Base-by-base conservation (phyloP, 2,329 filamentous ascomycete genomes). In the Lachnellula cervina region DNA sequence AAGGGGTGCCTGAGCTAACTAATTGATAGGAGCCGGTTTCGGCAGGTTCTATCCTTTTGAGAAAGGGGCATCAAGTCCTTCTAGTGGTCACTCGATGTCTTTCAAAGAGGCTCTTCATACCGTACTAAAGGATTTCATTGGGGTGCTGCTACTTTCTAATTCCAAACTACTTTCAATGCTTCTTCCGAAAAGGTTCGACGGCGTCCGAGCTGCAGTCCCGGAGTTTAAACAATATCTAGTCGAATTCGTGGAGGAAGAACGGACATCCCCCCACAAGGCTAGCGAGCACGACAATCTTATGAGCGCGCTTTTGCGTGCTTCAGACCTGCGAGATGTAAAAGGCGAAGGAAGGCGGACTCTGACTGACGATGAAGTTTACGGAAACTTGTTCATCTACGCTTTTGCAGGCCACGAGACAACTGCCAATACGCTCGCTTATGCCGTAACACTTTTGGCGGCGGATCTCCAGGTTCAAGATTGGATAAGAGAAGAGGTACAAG, bases 21-120 rank as follows among this genome's bases (percentile, higher is more conserved):
- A 16, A 42, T 2, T 11, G 16, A 7, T n/a, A 42, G 17, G 38
- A 19, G 77, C 78, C 50, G 77, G 77, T 2, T 80, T 80, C 59
- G 77, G 59, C 14, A 52, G 52, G 21, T 49, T 35, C 8, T 57
- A 59, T 46, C 19, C 32, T 5, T 59, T 59, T 25, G 23, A 42
- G 16, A 43, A 35, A n/a, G 46, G 38, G 8, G 23, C 48, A 19
- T 17, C 37, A n/a, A 34, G 21, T 3, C 43, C 52, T 55, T 59
- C 2, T 61, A 61, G 34, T 55, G 60, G 51, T 49, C 55, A 23
- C 34, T 42, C 1, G 23, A 55, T 19, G 47, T 65, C 6, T 52
- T 61, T 19, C 55, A 60, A 4, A 35, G 51, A 55, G 13, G 28
- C 51, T 19, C 52, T 59, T 9, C 17, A 49, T 16, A 49, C 21